Evolutionary conservation across 257 asterid genomes (phyloP), one percentile per base, ranked within the genome.

Genomic region (Solanum verrucosum): DNA sequence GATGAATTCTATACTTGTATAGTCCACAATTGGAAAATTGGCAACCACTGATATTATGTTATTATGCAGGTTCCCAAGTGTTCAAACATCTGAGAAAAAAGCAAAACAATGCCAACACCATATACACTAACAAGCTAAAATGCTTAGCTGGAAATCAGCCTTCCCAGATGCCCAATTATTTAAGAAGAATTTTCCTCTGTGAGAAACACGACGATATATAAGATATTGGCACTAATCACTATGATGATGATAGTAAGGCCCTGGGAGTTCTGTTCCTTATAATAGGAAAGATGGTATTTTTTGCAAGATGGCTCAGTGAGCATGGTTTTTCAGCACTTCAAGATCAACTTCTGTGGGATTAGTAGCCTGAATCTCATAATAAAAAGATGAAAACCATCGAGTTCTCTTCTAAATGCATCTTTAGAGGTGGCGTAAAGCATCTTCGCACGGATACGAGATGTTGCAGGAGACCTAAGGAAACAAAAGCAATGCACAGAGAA

Each of bases 331-430:
- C 67, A 91, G 49, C 21, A 91, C 92, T 42, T 90, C 91, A 67
- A 91, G 93, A 70, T 91, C 93, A 89, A 90, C 88, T 87, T 91
- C 91, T 3, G 92, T 52, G 5, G 92, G 93, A 68, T 90, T 92
- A 46, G 92, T 91, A 40, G 93, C 93, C 81, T 91, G 91, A 84
- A 91, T 90, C 75, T 91, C 92, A 68, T 90, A 91, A 82, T 88
- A 29, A 29, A 29, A 29, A 29, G 31, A 29, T 29, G 93, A 70
- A 91, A 79, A 42, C 89, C 93, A 83, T 91, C 90, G 84, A 86
- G 63, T 42, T 90, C 93, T 75, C 93, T 87, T 73, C 42, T 90
- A 59, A 91, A 88, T 84, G 90, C 52, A 9, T 85, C 93, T 87
- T 90, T 91, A 31, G 91, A 91, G 27, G 92, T 91, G 2, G 93